Evolutionary conservation across 2,329 filamentous ascomycete genomes (phyloP).

Genomic region (Hymenotorrendiella dingleyae): DNA sequence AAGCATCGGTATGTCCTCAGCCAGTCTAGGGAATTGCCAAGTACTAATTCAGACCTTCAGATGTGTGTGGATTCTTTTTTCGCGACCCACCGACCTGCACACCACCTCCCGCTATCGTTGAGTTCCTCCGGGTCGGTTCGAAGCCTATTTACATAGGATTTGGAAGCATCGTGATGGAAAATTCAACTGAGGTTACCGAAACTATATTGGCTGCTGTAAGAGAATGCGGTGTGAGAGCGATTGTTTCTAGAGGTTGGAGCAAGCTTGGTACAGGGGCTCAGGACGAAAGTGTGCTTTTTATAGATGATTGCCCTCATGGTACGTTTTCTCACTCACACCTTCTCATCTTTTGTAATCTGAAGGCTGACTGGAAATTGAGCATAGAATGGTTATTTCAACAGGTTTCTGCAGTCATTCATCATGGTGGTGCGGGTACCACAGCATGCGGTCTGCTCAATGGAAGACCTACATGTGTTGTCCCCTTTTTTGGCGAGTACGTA

Average conservation of each 20-base stretch:
- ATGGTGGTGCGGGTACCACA: slow-evolving; percentile 55
- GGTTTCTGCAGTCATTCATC: slow-evolving; percentile 50
- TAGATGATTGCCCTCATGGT: slow-evolving; percentile 8
- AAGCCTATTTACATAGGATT: slow-evolving; percentile 51
- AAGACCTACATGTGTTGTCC: slow-evolving; percentile 47
- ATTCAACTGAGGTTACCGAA: slow-evolving; percentile 39
- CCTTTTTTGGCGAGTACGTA: slow-evolving; percentile 47
- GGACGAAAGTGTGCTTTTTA: slow-evolving; percentile 9
- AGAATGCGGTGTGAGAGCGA: slow-evolving; percentile 41
- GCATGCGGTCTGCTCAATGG: slow-evolving; percentile 47
- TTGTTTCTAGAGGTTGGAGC: slow-evolving; percentile 51
- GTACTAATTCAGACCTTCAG: slow-evolving; percentile 1
- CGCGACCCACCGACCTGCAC: slow-evolving; percentile 32
- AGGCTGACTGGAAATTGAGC: not conserved
- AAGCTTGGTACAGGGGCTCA: slow-evolving; percentile 37
- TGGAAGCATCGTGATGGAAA: slow-evolving; percentile 49
- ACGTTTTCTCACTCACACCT: not conserved
- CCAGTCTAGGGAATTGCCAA: too few relatives aligned
- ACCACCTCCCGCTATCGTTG: slow-evolving; percentile 34
- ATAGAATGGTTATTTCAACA: slow-evolving; percentile 49
- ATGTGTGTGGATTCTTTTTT: slow-evolving; percentile 43
- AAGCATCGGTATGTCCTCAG: not conserved
- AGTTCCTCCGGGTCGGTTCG: slow-evolving; percentile 41
- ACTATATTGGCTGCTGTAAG: slow-evolving; percentile 43
- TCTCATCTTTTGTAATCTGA: not conserved